Evolutionary conservation across 2,329 filamentous ascomycete genomes (phyloP).

Genomic region (Thielaviopsis cerberus): DNA sequence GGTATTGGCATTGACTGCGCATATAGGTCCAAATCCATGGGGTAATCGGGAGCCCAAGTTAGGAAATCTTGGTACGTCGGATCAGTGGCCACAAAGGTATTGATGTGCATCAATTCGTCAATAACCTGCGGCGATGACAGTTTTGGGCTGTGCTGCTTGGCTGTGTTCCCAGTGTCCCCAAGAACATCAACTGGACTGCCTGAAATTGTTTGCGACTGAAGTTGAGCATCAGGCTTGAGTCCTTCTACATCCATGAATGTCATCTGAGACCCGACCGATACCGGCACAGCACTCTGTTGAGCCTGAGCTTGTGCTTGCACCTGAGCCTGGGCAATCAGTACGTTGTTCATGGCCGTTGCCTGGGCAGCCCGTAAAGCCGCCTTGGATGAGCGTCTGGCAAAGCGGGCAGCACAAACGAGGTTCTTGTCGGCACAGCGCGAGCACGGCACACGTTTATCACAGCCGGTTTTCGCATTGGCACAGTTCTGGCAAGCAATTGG

Average conservation of each 20-base stretch:
- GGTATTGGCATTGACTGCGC: slow-evolving; percentile 17
- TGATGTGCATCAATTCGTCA: slow-evolving; percentile 26
- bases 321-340: not conserved
- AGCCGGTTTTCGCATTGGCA: slow-evolving; percentile 22
- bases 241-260: slow-evolving; percentile 22
- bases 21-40: slow-evolving; percentile 27
- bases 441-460: slow-evolving; percentile 22
- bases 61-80: slow-evolving; percentile 26
- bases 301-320: slow-evolving; percentile 6
- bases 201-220: not conserved
- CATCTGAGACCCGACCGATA: slow-evolving; percentile 15
- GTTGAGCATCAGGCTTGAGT: slow-evolving; percentile 1
- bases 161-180: slow-evolving; percentile 14
- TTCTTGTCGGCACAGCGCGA: slow-evolving; percentile 22
- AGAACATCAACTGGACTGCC: not conserved
- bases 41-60: slow-evolving; percentile 24
- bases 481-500: slow-evolving; percentile 24
- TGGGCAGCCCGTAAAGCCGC: slow-evolving; percentile 26
- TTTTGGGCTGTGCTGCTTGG: slow-evolving; percentile 16
- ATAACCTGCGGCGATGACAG: slow-evolving; percentile 13
- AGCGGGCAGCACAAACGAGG: slow-evolving; percentile 24
- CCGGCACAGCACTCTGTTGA: not conserved
- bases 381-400: slow-evolving; percentile 32
- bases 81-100: slow-evolving; percentile 21
- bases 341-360: slow-evolving; percentile 14